Evolutionary conservation across 805 yeast genomes (phyloP).

Genomic region (Kazachstania africana): DNA sequence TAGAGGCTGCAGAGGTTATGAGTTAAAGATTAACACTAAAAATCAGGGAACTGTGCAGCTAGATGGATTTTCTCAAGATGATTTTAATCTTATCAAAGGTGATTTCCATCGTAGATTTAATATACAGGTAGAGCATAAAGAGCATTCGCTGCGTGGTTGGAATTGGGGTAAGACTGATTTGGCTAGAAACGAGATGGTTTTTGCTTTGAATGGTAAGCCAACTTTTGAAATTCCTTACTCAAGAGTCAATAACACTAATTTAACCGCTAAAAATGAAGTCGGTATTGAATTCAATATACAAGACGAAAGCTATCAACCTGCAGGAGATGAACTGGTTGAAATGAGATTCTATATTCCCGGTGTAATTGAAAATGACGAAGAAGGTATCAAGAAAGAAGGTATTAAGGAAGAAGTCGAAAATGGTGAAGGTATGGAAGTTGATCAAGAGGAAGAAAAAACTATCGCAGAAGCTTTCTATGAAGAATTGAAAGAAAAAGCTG

Average conservation of each 20-base stretch:
- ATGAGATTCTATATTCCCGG: conserved; percentile 91
- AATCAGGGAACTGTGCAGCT: conserved; percentile 74
- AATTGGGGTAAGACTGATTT: conserved; percentile 95
- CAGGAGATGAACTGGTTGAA: conserved; percentile 95
- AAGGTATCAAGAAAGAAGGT: conserved; percentile 26
- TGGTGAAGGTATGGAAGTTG: conserved; percentile 16
- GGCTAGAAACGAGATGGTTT: conserved; percentile 82
- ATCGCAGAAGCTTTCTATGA: conserved; percentile 85
- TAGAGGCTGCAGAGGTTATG: conserved; percentile 86
- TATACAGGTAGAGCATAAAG: conserved; percentile 65
- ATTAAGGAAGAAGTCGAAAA: conserved; percentile 17
- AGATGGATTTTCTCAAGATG: conserved; percentile 87
- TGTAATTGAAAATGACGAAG: conserved; percentile 40
- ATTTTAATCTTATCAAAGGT: conserved; percentile 67
- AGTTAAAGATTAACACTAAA: conserved; percentile 79
- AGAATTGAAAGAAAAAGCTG: conserved; percentile 83
- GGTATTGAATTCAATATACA: conserved; percentile 71
- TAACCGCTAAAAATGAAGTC: conserved; percentile 88
- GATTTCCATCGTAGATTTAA: conserved; percentile 71
- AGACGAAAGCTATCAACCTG: conserved; percentile 42
- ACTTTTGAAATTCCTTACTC: conserved; percentile 82
- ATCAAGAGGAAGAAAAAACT: conserved; percentile 30
- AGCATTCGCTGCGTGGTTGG: conserved; percentile 96
- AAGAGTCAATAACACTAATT: conserved; percentile 70
- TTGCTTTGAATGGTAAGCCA: conserved; percentile 79